These are phyloP conservation scores for Adansonia rubrostipa DNA, from an alignment of 441 rosid genomes.

Conservation along the genomic window DNA sequence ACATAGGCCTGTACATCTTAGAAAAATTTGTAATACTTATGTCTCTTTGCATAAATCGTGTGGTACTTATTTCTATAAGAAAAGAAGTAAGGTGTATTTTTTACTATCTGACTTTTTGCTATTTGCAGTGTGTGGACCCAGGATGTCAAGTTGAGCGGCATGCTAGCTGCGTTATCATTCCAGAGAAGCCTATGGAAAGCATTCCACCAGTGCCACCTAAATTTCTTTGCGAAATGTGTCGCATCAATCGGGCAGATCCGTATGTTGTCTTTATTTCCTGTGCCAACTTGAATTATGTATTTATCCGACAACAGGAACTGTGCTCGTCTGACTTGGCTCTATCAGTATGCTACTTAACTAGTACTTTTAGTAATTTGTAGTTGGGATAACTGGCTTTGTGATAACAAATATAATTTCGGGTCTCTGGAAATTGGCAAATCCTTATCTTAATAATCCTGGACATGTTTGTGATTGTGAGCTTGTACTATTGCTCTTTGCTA, in stretches of 20 bases:
- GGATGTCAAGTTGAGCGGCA: constrained; percentile 37
- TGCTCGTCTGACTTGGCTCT: background rate
- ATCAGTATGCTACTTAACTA: background rate
- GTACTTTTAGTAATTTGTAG: background rate
- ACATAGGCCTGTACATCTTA: background rate
- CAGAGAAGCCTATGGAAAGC: constrained; percentile 32
- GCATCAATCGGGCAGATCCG: constrained; percentile 39
- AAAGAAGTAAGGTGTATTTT: background rate
- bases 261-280: constrained; percentile 25
- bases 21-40: background rate
- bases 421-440: background rate
- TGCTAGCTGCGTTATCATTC: constrained; percentile 34
- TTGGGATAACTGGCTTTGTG: background rate
- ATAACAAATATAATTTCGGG: background rate
- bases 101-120: constrained; percentile 1
- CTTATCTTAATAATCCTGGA: background rate
- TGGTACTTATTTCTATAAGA: background rate
- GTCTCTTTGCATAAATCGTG: background rate
- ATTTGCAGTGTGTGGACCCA: constrained; percentile 37
- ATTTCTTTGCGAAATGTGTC: constrained; percentile 35
- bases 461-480: background rate
- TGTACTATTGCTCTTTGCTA: background rate
- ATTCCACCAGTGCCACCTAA: constrained; percentile 25
- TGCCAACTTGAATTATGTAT: background rate
- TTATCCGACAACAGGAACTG: background rate